Evolutionary conservation across 768 basidiomycete genomes (phyloP), one percentile per base, ranked within the genome.

Genomic region (Gyrodon lividus): DNA sequence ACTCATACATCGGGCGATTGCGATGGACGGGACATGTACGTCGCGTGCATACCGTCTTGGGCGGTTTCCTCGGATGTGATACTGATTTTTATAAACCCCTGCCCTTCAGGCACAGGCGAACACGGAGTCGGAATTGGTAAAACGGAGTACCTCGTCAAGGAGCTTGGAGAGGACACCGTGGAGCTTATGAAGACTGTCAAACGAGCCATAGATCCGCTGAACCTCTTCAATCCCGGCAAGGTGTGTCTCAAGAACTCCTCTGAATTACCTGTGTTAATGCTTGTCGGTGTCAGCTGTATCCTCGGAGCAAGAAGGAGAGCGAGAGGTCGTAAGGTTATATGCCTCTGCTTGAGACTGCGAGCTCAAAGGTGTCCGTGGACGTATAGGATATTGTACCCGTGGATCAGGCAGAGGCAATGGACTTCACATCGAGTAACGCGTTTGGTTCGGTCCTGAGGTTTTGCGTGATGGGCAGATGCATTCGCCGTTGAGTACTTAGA

Each of bases 61-160:
- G 28, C 6, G 16, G 28, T 38, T 45, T 10, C 4, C 31, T 14
- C 24, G 28, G 10, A 28, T 28, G 8, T 5, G 8, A 20, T 56
- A 16, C 16, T 42, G 40, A 28, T 23, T 12, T 31, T 12, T 9
- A 31, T 31, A 31, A 28, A 33, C 37, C 16, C 58, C n/a, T 28
- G 10, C 50, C 7, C 47, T 48, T 9, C 54, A 89, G 86, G 86
- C 58, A 89, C 87, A 4, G 89, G 90, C 8, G 91, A 94, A 66
- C 92, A 94, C 65, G 92, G 92, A 0, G 86, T 94, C 13, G 92
- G 92, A 1, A 69, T 93, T 6, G 92, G 92, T 9, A 94, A 94
- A 73, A 87, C 83, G 59, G 81, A 87, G 61, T 96, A 90, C 67
- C 78, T 98, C 2, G 66, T 72, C 16, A 77, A 84, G n/a, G 95